Evolutionary conservation across 805 yeast species (phyloP).

Genomic region (Yamadazyma sp.): DNA sequence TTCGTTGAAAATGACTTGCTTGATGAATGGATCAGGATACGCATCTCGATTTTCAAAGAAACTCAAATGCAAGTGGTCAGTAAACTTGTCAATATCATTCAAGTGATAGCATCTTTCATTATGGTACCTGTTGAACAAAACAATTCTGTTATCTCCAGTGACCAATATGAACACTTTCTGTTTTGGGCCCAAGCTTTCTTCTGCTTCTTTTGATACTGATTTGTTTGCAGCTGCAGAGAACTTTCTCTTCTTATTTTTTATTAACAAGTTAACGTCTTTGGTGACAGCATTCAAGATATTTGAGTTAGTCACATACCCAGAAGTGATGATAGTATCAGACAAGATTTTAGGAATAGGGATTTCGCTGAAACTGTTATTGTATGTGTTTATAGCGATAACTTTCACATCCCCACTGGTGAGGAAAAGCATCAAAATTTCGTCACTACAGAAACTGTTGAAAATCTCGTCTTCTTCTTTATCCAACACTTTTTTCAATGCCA

Average conservation of each 20-base stretch:
- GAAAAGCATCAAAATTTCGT: conserved; percentile 62
- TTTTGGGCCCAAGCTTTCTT: conserved; percentile 22
- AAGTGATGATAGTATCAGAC: conserved; percentile 57
- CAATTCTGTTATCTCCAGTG: conserved; percentile 74
- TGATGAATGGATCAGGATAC: conserved; percentile 71
- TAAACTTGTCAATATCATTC: conserved; percentile 47
- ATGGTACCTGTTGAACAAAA: conserved; percentile 59
- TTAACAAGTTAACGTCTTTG: conserved; percentile 26
- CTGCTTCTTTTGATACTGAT: conserved; percentile 4
- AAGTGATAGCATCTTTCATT: conserved; percentile 54
- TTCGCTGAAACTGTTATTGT: conserved; percentile 32
- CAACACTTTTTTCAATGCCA: conserved; percentile 44
- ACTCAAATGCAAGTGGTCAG: conserved; percentile 42
- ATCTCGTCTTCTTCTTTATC: conserved; percentile 43
- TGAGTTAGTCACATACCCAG: conserved; percentile 62
- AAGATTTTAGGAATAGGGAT: conserved; percentile 42
- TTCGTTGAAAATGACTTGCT: conserved; percentile 61
- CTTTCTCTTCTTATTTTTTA: conserved; percentile 31
- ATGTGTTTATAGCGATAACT: conserved; percentile 45
- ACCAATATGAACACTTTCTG: conserved; percentile 58
- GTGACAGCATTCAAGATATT: conserved; percentile 31
- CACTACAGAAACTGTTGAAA: conserved; percentile 59
- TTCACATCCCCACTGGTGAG: conserved; percentile 70
- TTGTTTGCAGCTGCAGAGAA: conserved; percentile 14
- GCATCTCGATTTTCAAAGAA: conserved; percentile 51